Base-by-base conservation (phyloP, 441 rosid genomes). In the Populus hybrid region DNA sequence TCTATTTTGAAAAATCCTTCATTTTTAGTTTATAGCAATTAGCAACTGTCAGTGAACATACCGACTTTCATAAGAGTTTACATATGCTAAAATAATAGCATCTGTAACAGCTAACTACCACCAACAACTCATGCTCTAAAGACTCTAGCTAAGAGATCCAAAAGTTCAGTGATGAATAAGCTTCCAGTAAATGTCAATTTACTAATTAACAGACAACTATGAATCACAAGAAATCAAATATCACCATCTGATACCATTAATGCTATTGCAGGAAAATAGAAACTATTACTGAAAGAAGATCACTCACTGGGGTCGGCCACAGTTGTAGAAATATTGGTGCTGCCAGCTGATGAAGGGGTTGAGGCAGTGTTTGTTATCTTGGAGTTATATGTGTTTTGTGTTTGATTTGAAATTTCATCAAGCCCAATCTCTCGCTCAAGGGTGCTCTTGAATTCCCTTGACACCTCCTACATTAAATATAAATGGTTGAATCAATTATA, bases 341-440 rank as follows among this genome's bases (percentile, higher is more conserved):
- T 76, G 76, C 83, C 75, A 73, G 72, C 80, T 18, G 86, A 12
- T 26, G 93, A 77, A 78, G 91, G 88, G 78, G 83, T 71, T 79
- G 90, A 77, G 59, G 76, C 45, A 64, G 79, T 1, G 38, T 84
- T 80, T 50, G 80, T 78, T 82, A 68, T 80, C 87, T 84, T 87
- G 75, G 86, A 81, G 79, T 71, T 69, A 84, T 86, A 75, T 33
- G 76, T 73, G 59, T 81, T 90, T 78, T 85, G 92, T n/a, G 76
- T 66, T 64, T 87, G 76, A 79, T 77, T 83, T 70, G 86, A 69
- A 69, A 86, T 79, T 6, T 94, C 98, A 16, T 95, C 97, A 23
- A 95, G 89, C 67, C 98, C 98, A 73, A 95, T 95, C 84, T 94
- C 99, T 76, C 89, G 88, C 75, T 95, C 98, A 29, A 95, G 97